Conservation (phyloP, 257 asterid genomes). For the Fraxinus cuspidata region DNA sequence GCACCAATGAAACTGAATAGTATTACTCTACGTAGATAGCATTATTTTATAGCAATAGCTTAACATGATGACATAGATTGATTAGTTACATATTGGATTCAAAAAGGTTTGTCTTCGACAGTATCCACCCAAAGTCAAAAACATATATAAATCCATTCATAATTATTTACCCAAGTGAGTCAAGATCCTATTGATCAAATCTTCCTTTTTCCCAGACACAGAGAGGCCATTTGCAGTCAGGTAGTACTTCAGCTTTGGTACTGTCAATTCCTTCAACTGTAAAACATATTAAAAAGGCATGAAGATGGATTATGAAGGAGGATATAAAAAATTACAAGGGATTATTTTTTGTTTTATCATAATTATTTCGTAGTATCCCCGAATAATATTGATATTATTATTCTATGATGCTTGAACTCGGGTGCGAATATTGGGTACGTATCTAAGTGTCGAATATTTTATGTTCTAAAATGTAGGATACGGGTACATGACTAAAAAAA, state of each 20-base stretch:
- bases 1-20: too few relatives aligned
- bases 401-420: too few relatives aligned
- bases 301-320: background rate
- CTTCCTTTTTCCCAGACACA: constrained; percentile 76
- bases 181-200: constrained; percentile 73
- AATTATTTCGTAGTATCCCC: background rate
- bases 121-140: background rate
- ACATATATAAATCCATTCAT: background rate
- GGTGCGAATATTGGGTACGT: too few relatives aligned
- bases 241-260: constrained; percentile 69
- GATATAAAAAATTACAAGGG: background rate
- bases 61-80: background rate
- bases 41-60: background rate
- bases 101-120: background rate
- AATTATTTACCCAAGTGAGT: constrained; percentile 82
- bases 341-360: background rate
- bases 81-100: background rate
- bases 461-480: too few relatives aligned
- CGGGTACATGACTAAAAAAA: too few relatives aligned
- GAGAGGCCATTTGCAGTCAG: constrained; percentile 58
- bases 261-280: constrained; percentile 91
- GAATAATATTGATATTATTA: background rate
- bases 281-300: constrained; percentile 17
- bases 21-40: too few relatives aligned
- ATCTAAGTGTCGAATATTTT: too few relatives aligned